Percentiles rank a stretch among this genome's conserved stretches.
These are phyloP conservation scores for Orobanche coerulescens DNA, from an alignment of 257 asterid genomes.

Conservation along the genomic window DNA sequence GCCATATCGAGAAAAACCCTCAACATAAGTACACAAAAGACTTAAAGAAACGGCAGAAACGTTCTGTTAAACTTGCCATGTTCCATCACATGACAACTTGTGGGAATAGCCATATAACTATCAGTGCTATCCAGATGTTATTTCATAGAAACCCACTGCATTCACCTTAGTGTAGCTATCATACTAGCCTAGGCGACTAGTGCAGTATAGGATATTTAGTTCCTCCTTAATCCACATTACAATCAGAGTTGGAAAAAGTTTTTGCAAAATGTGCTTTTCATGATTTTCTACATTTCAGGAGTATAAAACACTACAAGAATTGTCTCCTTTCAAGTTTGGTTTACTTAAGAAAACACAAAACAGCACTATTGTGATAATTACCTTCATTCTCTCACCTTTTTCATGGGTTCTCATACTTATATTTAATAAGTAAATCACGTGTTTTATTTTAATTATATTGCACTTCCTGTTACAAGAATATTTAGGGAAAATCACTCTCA, in stretches of 20 bases:
- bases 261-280: background rate
- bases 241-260: background rate
- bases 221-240: constrained; percentile 7
- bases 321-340: background rate
- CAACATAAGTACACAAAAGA: background rate
- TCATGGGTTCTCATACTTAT: background rate
- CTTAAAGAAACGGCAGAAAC: background rate
- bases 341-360: background rate
- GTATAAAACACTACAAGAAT: background rate
- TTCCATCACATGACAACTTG: constrained; percentile 1
- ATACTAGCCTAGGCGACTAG: background rate
- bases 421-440: background rate
- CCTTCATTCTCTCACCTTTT: background rate
- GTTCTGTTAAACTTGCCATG: constrained; percentile 3
- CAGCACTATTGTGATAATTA: background rate
- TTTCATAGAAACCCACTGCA: background rate
- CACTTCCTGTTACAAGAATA: background rate
- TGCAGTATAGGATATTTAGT: background rate
- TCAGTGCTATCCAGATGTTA: background rate
- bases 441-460: background rate
- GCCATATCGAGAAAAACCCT: background rate
- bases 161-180: background rate
- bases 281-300: background rate
- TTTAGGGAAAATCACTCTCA: background rate
- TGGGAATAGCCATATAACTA: background rate